Percentiles rank a stretch among this genome's conserved stretches.
Conservation (phyloP, 2,329 filamentous ascomycete genomes). For the Clarireedia homoeocarpa region DNA sequence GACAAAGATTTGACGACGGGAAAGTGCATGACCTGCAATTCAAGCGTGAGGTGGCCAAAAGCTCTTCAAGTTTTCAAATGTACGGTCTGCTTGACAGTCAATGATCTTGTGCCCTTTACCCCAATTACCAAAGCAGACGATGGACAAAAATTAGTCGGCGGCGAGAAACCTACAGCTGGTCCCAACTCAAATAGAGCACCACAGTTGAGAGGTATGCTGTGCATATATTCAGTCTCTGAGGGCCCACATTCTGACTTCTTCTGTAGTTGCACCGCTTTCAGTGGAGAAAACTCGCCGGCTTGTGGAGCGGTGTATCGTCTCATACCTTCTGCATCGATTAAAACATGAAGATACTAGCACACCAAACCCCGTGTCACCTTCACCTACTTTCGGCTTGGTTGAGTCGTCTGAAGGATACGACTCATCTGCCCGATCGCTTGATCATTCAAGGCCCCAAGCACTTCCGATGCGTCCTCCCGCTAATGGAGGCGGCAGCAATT, state of each 20-base stretch:
- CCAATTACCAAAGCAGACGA: not conserved
- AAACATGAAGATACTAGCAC: slow-evolving; percentile 26
- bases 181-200: slow-evolving; percentile 13
- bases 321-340: slow-evolving; percentile 38
- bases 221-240: not conserved
- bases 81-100: slow-evolving; percentile 76
- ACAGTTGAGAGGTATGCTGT: slow-evolving; percentile 16
- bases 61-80: slow-evolving; percentile 70
- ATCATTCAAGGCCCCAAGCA: slow-evolving; percentile 3
- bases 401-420: slow-evolving; percentile 1
- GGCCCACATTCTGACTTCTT: slow-evolving; percentile 4
- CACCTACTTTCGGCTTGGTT: not conserved
- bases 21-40: slow-evolving; percentile 80
- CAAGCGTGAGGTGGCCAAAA: slow-evolving; percentile 70
- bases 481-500: not conserved
- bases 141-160: slow-evolving; percentile 12
- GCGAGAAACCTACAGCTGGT: slow-evolving; percentile 14
- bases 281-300: slow-evolving; percentile 51
- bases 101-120: slow-evolving; percentile 55
- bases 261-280: slow-evolving; percentile 43
- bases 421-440: not conserved
- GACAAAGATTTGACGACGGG: slow-evolving; percentile 59
- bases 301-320: slow-evolving; percentile 44
- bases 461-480: slow-evolving; percentile 1
- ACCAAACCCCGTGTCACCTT: not conserved